Conservation (phyloP, 345 rosid genomes). For the Luvunga scandens region DNA sequence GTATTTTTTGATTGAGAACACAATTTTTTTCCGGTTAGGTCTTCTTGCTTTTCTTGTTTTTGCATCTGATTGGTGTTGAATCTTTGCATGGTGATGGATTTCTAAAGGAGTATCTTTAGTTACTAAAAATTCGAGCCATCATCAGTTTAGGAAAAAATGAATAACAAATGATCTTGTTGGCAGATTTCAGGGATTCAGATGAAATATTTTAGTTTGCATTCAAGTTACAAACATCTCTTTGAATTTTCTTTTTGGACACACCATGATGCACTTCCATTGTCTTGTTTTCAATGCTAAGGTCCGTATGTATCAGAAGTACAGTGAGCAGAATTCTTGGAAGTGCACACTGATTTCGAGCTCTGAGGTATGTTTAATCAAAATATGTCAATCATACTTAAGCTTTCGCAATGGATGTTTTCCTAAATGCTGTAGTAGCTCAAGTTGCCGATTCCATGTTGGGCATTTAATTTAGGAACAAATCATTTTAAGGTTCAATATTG, state of each 20-base stretch:
- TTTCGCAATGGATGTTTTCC: background rate
- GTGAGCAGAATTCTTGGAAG: slow-evolving; percentile 83
- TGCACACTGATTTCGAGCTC: slow-evolving; percentile 62
- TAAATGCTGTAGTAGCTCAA: background rate
- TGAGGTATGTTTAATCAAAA: slow-evolving; percentile 50
- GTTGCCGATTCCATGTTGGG: background rate
- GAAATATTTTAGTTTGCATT: background rate
- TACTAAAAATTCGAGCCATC: background rate
- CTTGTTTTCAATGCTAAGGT: slow-evolving; percentile 40
- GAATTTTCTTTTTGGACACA: slow-evolving; percentile 5
- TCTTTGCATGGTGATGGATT: background rate
- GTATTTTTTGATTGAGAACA: background rate
- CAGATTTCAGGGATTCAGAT: background rate
- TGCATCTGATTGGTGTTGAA: background rate
- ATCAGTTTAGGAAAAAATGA: background rate
- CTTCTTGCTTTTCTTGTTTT: background rate
- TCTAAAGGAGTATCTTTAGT: background rate
- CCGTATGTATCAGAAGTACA: slow-evolving; percentile 85
- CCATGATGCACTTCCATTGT: slow-evolving; percentile 19
- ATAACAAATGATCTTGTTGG: background rate
- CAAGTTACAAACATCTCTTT: background rate
- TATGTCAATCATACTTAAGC: background rate
- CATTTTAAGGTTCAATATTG: background rate
- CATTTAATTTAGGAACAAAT: background rate
- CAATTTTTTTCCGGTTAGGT: background rate